Percentiles rank a stretch among this genome's conserved stretches.
Conservation (phyloP, 2,329 filamentous ascomycete genomes). For the Aspergillus intermedius region DNA sequence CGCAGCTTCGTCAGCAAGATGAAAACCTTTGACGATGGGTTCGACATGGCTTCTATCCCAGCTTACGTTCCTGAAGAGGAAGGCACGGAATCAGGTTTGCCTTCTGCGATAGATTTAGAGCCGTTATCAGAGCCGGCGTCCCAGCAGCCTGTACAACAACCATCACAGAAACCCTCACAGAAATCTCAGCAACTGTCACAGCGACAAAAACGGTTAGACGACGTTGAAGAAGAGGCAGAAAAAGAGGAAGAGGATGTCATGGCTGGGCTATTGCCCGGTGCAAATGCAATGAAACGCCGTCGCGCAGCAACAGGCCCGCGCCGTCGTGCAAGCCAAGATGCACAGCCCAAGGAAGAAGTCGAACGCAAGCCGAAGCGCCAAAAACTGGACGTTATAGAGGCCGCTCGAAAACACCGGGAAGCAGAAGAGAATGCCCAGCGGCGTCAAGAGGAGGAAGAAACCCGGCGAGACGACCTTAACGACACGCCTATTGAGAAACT, state of each 20-base stretch:
- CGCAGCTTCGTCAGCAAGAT: conserved; percentile 48
- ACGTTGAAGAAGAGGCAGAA: conserved; percentile 40
- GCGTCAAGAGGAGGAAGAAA: conserved; percentile 62
- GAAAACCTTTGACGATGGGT: conserved; percentile 64
- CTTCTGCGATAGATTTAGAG: conserved; percentile 18
- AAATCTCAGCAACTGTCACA: conserved; percentile 20
- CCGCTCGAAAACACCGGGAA: conserved; percentile 50
- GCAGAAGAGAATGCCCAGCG: conserved; percentile 48
- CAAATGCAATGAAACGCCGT: conserved; percentile 71
- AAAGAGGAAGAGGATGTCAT: conserved; percentile 51
- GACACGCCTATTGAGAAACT: conserved; percentile 66
- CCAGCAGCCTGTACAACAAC: not conserved
- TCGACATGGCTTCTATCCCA: conserved; percentile 40
- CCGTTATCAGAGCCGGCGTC: not conserved
- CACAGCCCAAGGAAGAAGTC: conserved; percentile 20
- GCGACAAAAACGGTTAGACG: conserved; percentile 14
- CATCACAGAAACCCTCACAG: conserved; percentile 19
- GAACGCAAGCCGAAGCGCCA: conserved; percentile 45
- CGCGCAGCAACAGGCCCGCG: conserved; percentile 56
- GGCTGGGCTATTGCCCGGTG: conserved; percentile 67
- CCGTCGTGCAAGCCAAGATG: conserved; percentile 25
- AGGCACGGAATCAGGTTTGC: conserved; percentile 6
- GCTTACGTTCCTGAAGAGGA: conserved; percentile 26
- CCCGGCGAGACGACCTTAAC: conserved; percentile 50
- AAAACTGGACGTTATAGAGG: conserved; percentile 63